Evolutionary conservation across 1,284 basidiomycete species (phyloP).

Genomic region (Cutaneotrichosporon cyanovorans): DNA sequence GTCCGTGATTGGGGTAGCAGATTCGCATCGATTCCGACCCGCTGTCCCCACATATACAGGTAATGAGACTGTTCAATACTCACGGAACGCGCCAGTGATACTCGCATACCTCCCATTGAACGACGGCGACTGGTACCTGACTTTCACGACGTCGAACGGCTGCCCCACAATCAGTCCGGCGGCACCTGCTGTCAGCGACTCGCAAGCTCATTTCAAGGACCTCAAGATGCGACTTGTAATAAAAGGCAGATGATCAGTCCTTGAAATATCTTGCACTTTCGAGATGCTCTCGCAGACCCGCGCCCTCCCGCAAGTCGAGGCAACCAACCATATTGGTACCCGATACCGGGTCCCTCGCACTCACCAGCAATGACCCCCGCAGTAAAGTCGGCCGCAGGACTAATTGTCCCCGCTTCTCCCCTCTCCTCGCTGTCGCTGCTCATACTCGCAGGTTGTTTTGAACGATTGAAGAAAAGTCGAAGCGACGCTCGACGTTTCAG

Average conservation of each 20-base stretch:
- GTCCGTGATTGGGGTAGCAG: too few species aligned
- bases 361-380: slow-evolving; percentile 42
- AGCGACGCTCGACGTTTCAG: too few species aligned
- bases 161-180: slow-evolving; percentile 46
- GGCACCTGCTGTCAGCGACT: slow-evolving; percentile 29
- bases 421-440: too few species aligned
- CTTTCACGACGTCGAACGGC: slow-evolving; percentile 46
- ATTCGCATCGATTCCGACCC: too few species aligned
- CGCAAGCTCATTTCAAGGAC: background rate
- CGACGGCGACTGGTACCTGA: slow-evolving; percentile 42
- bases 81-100: slow-evolving; percentile 38
- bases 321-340: background rate
- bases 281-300: background rate
- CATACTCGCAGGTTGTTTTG: too few species aligned
- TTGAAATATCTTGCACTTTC: background rate
- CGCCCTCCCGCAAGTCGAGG: background rate
- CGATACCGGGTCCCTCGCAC: too few species aligned
- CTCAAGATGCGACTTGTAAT: too few species aligned
- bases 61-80: too few species aligned
- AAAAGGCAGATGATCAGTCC: too few species aligned
- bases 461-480: too few species aligned
- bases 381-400: slow-evolving; percentile 37
- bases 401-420: background rate
- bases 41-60: too few species aligned
- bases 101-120: slow-evolving; percentile 37